Evolutionary conservation across 2,329 filamentous ascomycete species (phyloP).

Genomic region (Aspergillus spinulosporus): DNA sequence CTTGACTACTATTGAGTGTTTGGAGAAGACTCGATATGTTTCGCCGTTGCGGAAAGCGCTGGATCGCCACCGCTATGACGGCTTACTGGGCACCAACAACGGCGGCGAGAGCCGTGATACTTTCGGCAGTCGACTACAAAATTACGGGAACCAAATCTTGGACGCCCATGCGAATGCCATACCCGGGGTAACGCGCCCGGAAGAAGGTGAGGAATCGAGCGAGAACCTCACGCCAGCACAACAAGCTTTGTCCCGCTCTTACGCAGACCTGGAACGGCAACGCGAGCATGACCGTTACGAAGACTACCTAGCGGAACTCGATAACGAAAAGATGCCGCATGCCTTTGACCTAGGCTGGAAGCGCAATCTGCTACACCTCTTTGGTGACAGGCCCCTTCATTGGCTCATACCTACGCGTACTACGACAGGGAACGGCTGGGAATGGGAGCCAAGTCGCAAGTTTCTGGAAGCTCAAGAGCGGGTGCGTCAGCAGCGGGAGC

Average conservation of each 20-base stretch:
- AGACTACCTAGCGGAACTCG: constrained; percentile 84
- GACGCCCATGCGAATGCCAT: constrained; percentile 81
- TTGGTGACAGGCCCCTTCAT: constrained; percentile 69
- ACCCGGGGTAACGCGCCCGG: constrained; percentile 74
- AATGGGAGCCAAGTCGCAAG: constrained; percentile 79
- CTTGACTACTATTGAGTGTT: constrained; percentile 91
- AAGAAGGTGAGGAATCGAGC: constrained; percentile 68
- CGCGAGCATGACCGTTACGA: constrained; percentile 69
- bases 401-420: constrained; percentile 83
- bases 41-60: constrained; percentile 73
- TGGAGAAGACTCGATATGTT: constrained; percentile 94
- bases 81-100: constrained; percentile 40
- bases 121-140: constrained; percentile 51
- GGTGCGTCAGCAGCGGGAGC: constrained; percentile 32
- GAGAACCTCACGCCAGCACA: constrained; percentile 46
- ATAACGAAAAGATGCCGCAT: constrained; percentile 83
- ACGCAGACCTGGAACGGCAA: constrained; percentile 60
- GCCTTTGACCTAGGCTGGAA: constrained; percentile 89
- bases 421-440: constrained; percentile 89
- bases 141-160: constrained; percentile 70
- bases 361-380: constrained; percentile 76
- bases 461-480: constrained; percentile 66
- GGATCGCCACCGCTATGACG: constrained; percentile 61
- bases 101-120: constrained; percentile 34
- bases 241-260: constrained; percentile 48